Base-by-base conservation (phyloP, 1,139 yeast genomes). In the Scheffersomyces stambukii region DNA sequence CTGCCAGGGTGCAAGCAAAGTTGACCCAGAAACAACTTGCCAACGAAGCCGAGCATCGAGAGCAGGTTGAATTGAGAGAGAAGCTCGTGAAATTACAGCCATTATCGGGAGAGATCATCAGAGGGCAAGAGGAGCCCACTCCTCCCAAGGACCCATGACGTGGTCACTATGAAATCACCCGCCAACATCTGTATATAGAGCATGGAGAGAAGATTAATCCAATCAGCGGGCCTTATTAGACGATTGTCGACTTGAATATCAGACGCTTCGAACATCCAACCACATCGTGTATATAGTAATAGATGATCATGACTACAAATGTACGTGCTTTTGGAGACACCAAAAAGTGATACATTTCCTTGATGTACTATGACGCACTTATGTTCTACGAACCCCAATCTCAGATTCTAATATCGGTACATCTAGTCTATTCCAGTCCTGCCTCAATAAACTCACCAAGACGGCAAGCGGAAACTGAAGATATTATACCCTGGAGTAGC, bases 11-110 rank as follows among this genome's bases (percentile, higher is more conserved):
- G 40, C 60, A 66, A 29, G 70, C 64, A 30, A 74, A 73, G 49
- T n/a, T n/a, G n/a, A 35, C 57, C 31, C 53, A 54, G 46, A 67
- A 68, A 44, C 64, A 62, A 45, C 42, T 52, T 39, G 73, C 73
- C 31, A 83, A 91, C 47, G 71, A 75, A 31, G 62, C 70, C 26
- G 96, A 88, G 43, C 93, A 88, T 52, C 78, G 74, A 37, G 70
- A 77, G 37, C 96, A 88, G 53, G 73, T 75, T 49, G 71, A 72
- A 45, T 70, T 86, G 45, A 67, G 76, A 38, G 72, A 74, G 37
- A 69, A 80, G 48, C 77, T 74, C 43, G 80, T 79, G 33, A 57
- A 70, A 36, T 50, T 75, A 8, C 96, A 88, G 52, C 85, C 89
- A 2, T 69, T 86, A 30, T 46, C 43, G 11, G 46, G 42, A 2